Evolutionary conservation across 2,329 filamentous ascomycete species (phyloP), one percentile per base, ranked within the genome.

Genomic region (Xylariaceae sp.): DNA sequence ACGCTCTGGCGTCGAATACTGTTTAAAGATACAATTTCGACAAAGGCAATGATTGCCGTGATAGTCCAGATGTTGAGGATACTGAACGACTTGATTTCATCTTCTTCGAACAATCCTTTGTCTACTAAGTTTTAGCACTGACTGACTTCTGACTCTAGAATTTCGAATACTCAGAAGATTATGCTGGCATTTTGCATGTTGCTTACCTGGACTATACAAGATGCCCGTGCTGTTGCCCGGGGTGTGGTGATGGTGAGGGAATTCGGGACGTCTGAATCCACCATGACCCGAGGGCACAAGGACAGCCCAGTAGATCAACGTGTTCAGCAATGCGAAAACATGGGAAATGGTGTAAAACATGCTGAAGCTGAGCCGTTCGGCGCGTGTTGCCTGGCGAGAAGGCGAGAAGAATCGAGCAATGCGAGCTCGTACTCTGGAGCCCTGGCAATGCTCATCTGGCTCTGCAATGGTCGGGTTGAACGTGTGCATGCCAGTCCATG

Each of bases 401-500:
- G 81, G 74, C 1, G 80, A 80, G 67, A 82, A 73, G 63, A 69
- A 65, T 2, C 68, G 71, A 59, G 80, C 65, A 55, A 78, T 62
- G 42, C 63, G 69, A 18, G 72, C 64, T 75, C 76, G 65, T 72
- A 70, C 7, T 68, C 67, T 39, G 68, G 74, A 61, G 71, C 73
- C 64, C 13, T 63, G 57, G 13, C 64, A 63, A 5, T 70, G 65
- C 47, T 64, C 57, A 1, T 65, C 56, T 39, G 71, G 66, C 0
- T 78, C 74, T 7, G 72, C 65, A 8, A 62, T 57, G 17, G 76
- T 72, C 0, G 79, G 79, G 55, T 76, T 77, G 66, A 80, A 77
- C 34, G 81, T 71, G 64, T 83, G 80, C 52, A 80, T 80, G 53
- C 77, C 78, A 0, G 79, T 81, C 80, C 80, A 83, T 34, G 71